Base-by-base conservation (phyloP, 225 moss, liverwort and hornwort species). In the Rhytidiadelphus loreus region DNA sequence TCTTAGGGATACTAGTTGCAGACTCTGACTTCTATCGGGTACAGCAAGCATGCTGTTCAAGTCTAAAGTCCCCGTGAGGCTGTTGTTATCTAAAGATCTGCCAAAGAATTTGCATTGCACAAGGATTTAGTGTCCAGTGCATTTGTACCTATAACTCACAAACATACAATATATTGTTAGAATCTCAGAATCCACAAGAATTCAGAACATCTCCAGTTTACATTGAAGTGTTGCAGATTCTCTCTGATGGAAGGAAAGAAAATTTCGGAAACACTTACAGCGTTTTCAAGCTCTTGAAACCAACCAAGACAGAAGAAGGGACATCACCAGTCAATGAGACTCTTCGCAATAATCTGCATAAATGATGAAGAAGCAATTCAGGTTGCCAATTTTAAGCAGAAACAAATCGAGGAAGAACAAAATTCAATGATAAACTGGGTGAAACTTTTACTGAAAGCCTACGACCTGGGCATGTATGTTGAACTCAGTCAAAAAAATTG, bases 21-120 rank as follows among this genome's bases (percentile, higher is more conserved):
- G 58, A 64, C 62, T 85, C 22, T 6, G 63, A 48, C 41, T 90
- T n/a, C 7, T 50, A 80, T 74, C 19, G 11, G 84, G 33, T 39
- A 48, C 37, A 72, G 69, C 88, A 29, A 85, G 58, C 85, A 92
- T 77, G 71, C 10, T 56, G 78, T 92, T 16, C 22, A 92, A 17
- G 43, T 92, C 88, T 37, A 88, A 69, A 59, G 92, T 90, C 39
- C 90, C 88, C 60, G 80, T 80, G 74, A 92, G 68, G 30, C 68
- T 53, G 79, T 92, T 90, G 75, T 89, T 29, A 77, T 90, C 92
- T 58, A 92, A 60, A 59, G 73, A 74, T 80, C 89, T 91, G 87
- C 66, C 91, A 87, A 83, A 69, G 32, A 48, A 52, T 43, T 86
- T 32, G 83, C 62, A 86, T 74, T 53, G n/a, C 35, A 37, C 41